phyloP scores from a whole-genome alignment of 495 filamentous ascomycete genomes.

The Achaetomiella virescens region DNA sequence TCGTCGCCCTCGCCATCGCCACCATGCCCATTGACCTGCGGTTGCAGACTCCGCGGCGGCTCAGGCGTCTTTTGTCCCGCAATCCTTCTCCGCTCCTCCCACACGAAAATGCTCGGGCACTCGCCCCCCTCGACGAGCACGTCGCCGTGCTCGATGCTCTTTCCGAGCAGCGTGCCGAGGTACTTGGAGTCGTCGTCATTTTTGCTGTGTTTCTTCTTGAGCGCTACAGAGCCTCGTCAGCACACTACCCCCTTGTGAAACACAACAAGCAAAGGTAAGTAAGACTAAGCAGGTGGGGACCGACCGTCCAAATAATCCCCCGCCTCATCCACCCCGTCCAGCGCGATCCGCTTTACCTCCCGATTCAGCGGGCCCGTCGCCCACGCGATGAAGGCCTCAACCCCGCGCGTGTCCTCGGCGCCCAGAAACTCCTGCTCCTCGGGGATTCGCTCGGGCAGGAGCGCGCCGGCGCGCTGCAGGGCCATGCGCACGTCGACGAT shows the following conservation, averaged over 20 bases:
- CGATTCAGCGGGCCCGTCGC: constrained; percentile 57
- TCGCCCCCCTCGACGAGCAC: constrained; percentile 67
- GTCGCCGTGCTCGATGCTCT: constrained; percentile 57
- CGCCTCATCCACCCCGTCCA: constrained; percentile 44
- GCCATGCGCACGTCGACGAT: constrained; percentile 79
- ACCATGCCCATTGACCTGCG: neutral
- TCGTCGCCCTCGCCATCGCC: constrained; percentile 5
- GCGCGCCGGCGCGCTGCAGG: constrained; percentile 63
- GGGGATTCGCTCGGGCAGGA: constrained; percentile 52
- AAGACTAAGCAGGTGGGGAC: constrained; percentile 5
- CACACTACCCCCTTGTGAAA: neutral
- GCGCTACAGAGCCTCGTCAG: constrained; percentile 29
- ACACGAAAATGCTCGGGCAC: constrained; percentile 59
- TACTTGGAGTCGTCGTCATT: constrained; percentile 72
- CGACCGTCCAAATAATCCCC: constrained; percentile 67
- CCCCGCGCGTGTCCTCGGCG: constrained; percentile 66
- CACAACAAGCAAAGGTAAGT: neutral
- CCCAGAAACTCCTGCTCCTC: constrained; percentile 32
- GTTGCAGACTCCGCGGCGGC: constrained; percentile 3
- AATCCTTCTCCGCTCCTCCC: constrained; percentile 41
- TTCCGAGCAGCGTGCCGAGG: constrained; percentile 71
- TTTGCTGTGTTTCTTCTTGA: constrained; percentile 83
- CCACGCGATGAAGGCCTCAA: constrained; percentile 71
- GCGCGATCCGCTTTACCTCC: constrained; percentile 60
- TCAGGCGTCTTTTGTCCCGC: constrained; percentile 19